Conservation (phyloP, 768 basidiomycete genomes). For the Serendipita indica region DNA sequence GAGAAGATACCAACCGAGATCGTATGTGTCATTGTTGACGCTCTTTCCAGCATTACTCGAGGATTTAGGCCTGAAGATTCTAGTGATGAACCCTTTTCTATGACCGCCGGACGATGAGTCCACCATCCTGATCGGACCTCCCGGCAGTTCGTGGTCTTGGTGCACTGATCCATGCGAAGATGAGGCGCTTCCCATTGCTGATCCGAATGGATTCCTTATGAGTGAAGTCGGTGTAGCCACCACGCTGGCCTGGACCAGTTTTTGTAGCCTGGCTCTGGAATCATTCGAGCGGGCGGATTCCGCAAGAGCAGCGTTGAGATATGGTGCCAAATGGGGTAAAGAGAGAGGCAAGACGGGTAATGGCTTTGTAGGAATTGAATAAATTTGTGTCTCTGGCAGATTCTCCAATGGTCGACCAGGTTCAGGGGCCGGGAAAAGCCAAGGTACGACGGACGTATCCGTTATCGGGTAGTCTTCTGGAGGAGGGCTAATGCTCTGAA, state of each 20-base stretch:
- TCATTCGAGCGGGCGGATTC: not conserved
- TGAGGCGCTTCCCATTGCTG: no score
- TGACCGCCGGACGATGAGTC: not conserved
- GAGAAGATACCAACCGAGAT: not conserved
- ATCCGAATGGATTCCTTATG: not conserved
- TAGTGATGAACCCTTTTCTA: not conserved
- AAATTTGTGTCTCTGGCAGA: slow-evolving; percentile 1
- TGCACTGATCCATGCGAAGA: not conserved
- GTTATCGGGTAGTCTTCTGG: not conserved
- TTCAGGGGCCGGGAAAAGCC: not conserved
- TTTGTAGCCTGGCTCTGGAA: not conserved
- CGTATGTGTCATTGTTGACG: not conserved
- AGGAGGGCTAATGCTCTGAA: not conserved
- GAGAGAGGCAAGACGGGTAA: not conserved
- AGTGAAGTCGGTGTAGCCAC: not conserved
- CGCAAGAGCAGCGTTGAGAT: not conserved
- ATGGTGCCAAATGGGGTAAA: not conserved
- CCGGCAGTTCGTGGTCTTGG: not conserved
- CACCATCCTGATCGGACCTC: not conserved
- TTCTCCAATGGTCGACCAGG: slow-evolving; percentile 1
- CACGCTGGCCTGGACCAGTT: not conserved
- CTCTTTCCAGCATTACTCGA: not conserved
- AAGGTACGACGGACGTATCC: not conserved
- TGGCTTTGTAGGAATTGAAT: slow-evolving; percentile 2
- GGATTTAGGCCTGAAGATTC: not conserved